Percentiles rank a stretch among this genome's conserved stretches.
phyloP scores from a whole-genome alignment of 2,329 filamentous ascomycete species.

The Botrytis sinoallii region DNA sequence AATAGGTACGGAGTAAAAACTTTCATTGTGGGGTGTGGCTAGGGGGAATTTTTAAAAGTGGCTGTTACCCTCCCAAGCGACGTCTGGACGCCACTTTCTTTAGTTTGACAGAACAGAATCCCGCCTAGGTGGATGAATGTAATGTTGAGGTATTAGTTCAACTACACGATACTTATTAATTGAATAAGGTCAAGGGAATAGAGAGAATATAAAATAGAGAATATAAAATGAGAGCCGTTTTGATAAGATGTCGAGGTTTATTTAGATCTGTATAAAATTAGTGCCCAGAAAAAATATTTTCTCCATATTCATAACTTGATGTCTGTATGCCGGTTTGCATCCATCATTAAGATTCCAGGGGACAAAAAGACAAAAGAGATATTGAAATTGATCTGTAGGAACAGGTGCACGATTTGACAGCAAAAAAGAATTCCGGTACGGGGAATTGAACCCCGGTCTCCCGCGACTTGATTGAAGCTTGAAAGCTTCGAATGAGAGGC shows the following conservation, averaged over 20 bases:
- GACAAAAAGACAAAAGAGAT: neutral
- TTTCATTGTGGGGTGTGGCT: neutral
- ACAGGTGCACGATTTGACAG: too few species aligned
- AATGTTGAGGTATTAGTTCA: neutral
- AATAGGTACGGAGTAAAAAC: neutral
- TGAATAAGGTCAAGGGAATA: neutral
- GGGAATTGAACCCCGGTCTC: constrained; percentile 20
- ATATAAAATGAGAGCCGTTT: neutral
- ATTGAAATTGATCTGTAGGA: neutral
- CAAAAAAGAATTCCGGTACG: neutral
- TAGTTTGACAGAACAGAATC: neutral
- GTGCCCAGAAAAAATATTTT: neutral
- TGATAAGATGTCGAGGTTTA: neutral
- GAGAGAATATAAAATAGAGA: neutral
- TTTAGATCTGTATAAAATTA: neutral
- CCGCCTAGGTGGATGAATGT: neutral
- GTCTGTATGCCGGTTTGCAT: neutral
- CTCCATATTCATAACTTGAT: neutral
- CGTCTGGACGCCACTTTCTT: neutral
- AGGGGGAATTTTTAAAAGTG: neutral
- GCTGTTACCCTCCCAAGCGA: neutral
- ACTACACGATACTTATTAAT: neutral
- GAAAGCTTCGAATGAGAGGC: neutral
- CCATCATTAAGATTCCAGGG: neutral
- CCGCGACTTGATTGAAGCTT: neutral